phyloP scores from a whole-genome alignment of 768 basidiomycete genomes.

The Lentinula sp. region DNA sequence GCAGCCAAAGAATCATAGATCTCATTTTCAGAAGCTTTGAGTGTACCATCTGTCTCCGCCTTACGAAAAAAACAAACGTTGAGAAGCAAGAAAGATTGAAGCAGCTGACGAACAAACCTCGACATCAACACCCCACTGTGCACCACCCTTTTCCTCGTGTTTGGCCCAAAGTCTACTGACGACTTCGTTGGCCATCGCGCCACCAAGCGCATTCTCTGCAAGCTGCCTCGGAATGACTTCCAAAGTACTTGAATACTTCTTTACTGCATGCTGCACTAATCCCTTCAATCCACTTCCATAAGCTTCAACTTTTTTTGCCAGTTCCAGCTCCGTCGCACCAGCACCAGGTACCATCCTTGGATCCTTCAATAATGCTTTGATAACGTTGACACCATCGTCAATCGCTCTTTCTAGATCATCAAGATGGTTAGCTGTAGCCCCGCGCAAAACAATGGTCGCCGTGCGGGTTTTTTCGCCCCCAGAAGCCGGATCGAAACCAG shows the following conservation, averaged over 20 bases:
- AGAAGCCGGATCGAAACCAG: slow-evolving; percentile 46
- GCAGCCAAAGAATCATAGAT: slow-evolving; percentile 87
- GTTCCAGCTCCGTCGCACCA: slow-evolving; percentile 89
- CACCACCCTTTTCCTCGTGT: slow-evolving; percentile 72
- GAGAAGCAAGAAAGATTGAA: background rate
- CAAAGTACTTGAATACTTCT: slow-evolving; percentile 81
- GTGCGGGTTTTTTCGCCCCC: slow-evolving; percentile 74
- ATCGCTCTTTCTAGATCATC: slow-evolving; percentile 96
- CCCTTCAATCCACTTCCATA: slow-evolving; percentile 89
- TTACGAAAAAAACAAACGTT: slow-evolving; percentile 21
- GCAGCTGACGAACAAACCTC: slow-evolving; percentile 47
- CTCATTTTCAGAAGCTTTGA: slow-evolving; percentile 51
- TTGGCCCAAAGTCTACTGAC: slow-evolving; percentile 86
- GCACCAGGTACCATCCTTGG: slow-evolving; percentile 88
- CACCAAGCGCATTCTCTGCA: slow-evolving; percentile 92
- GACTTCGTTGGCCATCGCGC: slow-evolving; percentile 89
- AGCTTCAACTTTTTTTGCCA: slow-evolving; percentile 76
- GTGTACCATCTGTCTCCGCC: slow-evolving; percentile 77
- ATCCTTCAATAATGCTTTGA: slow-evolving; percentile 90
- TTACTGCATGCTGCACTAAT: slow-evolving; percentile 89
- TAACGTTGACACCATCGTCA: slow-evolving; percentile 95
- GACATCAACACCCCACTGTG: slow-evolving; percentile 78
- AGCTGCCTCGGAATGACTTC: slow-evolving; percentile 91
- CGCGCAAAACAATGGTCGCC: slow-evolving; percentile 91
- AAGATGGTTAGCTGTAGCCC: slow-evolving; percentile 89